phyloP scores from a whole-genome alignment of 371 early-diverging fungal species.

The Dentiscutata heterogama region DNA sequence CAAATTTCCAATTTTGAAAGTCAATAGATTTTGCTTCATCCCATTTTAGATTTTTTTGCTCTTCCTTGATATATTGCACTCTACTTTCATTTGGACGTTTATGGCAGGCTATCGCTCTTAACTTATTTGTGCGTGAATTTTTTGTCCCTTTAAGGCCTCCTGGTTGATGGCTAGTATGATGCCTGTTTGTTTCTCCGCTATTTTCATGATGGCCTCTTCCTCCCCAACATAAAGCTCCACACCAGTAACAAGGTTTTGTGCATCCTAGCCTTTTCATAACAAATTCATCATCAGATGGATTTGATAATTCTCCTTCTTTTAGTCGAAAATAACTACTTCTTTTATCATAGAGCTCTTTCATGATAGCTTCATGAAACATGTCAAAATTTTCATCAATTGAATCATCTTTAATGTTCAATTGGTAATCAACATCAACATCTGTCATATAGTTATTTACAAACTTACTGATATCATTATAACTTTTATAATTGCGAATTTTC shows the following conservation, averaged over 20 bases:
- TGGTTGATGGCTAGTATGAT: conserved; percentile 44
- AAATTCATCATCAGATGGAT: conserved; percentile 29
- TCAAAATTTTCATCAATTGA: not conserved
- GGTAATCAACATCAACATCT: conserved; percentile 32
- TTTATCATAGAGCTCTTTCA: conserved; percentile 11
- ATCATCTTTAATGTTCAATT: not conserved
- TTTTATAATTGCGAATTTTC: conserved; percentile 23
- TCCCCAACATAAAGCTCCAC: conserved; percentile 43
- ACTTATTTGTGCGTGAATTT: not conserved
- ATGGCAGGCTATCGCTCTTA: conserved; percentile 29
- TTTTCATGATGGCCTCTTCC: conserved; percentile 16
- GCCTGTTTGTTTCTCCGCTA: conserved; percentile 10
- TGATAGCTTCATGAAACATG: not conserved
- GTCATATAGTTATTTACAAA: conserved; percentile 37
- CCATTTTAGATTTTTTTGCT: not conserved
- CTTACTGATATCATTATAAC: conserved; percentile 15
- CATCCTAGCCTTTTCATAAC: conserved; percentile 41
- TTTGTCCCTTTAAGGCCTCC: not conserved
- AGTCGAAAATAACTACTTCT: not conserved
- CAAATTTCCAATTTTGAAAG: conserved; percentile 44
- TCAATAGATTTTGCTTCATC: not conserved
- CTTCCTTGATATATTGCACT: not conserved
- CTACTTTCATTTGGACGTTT: not conserved
- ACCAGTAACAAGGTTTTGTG: conserved; percentile 28
- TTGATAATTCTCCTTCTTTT: not conserved